Evolutionary conservation across 371 early-diverging fungal species (phyloP), one percentile per base, ranked within the genome.

Genomic region (Mortierella sp.): DNA sequence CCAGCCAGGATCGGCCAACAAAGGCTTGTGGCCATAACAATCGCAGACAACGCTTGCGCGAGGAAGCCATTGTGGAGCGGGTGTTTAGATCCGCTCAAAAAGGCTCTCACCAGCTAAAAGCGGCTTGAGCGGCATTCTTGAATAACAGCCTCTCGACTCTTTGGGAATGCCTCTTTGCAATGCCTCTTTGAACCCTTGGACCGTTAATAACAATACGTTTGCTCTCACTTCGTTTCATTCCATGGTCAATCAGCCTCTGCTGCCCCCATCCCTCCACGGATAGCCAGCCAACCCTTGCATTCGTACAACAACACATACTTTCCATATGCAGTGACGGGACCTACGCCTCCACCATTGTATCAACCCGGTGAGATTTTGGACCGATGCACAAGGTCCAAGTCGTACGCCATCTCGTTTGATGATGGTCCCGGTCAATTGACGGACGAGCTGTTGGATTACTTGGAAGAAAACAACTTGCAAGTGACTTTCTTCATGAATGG

Each of bases 401-500:
- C 78, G 13, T 82, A 85, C 37, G 86, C 88, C 9, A 67, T 88
- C 28, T 86, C 88, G 9, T 85, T 82, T 67, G 88, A 88, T 55
- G 88, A 87, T 63, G 87, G 86, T 2, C 88, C 86, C 2, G 79
- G 80, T 31, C 60, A 79, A 24, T 78, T 81, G 39, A 82, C 88
- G 0, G 73, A 71, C 31, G 63, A 73, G 9, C 70, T 86, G 21
- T 63, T 83, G 19, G 71, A 81, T 19, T 72, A 62, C 16, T 46
- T 88, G 46, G 57, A 80, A 5, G 54, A 61, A 2, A 63, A 83
- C 8, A 34, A 59, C 1, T 66, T 88, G 37, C 77, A 78, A 28
- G 86, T 85, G 5, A 88, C 88, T 0, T 88, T 88, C 67, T 88
- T 88, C 57, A 79, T 88, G 54, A 86, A 86, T 60, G 88, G 86